Conservation (phyloP, 2,329 filamentous ascomycete genomes). For the Alternaria ethzedia region DNA sequence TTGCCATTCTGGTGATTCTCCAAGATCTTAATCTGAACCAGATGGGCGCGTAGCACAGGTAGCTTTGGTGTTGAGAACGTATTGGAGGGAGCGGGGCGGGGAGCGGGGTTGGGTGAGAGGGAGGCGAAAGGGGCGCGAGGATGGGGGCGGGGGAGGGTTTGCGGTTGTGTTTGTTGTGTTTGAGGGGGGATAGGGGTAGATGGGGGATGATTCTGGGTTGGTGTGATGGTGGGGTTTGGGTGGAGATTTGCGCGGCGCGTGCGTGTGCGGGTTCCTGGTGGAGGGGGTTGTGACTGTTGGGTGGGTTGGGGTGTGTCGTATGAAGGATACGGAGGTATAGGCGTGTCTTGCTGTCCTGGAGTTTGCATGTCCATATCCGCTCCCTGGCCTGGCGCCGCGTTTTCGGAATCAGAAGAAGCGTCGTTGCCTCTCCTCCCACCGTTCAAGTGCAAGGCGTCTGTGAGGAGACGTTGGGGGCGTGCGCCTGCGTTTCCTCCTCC, state of each 20-base stretch:
- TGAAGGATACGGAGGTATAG: background rate
- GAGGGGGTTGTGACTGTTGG: background rate
- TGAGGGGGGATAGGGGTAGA: background rate
- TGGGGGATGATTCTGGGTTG: background rate
- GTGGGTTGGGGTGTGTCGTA: background rate
- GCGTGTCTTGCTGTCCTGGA: constrained; percentile 2
- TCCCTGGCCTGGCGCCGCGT: constrained; percentile 11
- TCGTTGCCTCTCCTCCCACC: background rate
- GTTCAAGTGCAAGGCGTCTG: background rate
- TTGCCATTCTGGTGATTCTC: constrained; percentile 99
- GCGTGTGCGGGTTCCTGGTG: background rate
- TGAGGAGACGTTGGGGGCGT: background rate
- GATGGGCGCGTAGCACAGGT: constrained; percentile 81
- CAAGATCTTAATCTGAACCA: constrained; percentile 86
- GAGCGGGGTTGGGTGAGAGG: constrained; percentile 19
- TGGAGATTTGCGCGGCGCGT: background rate
- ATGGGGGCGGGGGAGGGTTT: constrained; percentile 16
- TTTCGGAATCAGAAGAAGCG: constrained; percentile 26
- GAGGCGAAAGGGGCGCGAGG: constrained; percentile 28
- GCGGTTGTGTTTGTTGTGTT: background rate
- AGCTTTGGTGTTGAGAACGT: constrained; percentile 63
- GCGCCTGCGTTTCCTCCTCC: constrained; percentile 21
- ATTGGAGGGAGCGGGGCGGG: background rate
- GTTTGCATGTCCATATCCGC: constrained; percentile 5
- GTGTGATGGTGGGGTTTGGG: background rate